Evolutionary conservation across 192 early-diverging fungal genomes (phyloP), one percentile per base, ranked within the genome.

Genomic region (Coemansia sp.): DNA sequence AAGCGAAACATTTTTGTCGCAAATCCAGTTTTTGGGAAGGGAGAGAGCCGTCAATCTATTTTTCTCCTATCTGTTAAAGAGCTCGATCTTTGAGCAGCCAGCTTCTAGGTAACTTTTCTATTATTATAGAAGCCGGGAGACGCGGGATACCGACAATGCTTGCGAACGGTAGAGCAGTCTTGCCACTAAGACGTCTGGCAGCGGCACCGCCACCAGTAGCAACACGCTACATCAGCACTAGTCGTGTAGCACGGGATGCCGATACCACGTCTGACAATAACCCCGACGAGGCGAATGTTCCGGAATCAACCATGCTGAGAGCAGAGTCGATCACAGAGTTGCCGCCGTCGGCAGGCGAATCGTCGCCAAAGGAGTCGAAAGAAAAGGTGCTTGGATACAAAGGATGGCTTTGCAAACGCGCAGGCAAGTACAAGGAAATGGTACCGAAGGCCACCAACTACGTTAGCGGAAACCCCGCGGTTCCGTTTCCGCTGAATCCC

Each of bases 401-500:
- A 18, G 64, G 69, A 18, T 82, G 79, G 79, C 61, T 82, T 57
- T 44, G 15, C 21, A 52, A 18, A 4, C 60, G 77, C 47, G 65
- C 68, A 21, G 40, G 26, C 10, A 54, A 47, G 44, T 82, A 66
- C 71, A 71, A 71, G 56, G 64, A 65, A 6, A 54, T 71, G 63
- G 49, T 49, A 18, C 61, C 76, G 0, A 56, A 61, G 1, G 49
- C 37, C 15, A 69, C 76, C 9, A 68, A 75, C 73, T 83, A 66
- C 23, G 49, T 83, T n/a, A 58, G 65, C 38, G 56, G 65, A 7
- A 26, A 38, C 5, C 39, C 21, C 10, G 56, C 84, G 79, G 12
- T 32, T 15, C 96, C 96, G 40, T 98, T 96, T 83, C 94, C 94
- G 8, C 86, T 94, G 85, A 98, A 98, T 74, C 94, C 92, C 13